Percentiles rank a stretch among this genome's conserved stretches.
Evolutionary conservation across 805 yeast species (phyloP).

Genomic region (Candida ipomoeae): DNA sequence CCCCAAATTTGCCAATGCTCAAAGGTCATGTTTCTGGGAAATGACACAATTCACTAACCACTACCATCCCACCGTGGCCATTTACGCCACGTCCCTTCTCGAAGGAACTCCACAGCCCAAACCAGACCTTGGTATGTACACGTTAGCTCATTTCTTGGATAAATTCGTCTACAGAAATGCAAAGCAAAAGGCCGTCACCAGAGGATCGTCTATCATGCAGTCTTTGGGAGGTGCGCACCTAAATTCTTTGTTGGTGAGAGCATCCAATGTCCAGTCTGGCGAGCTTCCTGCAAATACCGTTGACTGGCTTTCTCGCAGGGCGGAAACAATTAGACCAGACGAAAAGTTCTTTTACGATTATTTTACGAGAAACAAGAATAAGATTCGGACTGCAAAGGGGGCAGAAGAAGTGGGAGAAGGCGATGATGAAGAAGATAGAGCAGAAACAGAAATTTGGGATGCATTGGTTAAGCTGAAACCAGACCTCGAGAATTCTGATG

Average conservation of each 20-base stretch:
- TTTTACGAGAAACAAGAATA: constrained; percentile 57
- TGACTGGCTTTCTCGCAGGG: constrained; percentile 71
- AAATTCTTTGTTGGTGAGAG: constrained; percentile 61
- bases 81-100: constrained; percentile 67
- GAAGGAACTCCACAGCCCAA: constrained; percentile 51
- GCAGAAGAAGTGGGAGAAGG: constrained; percentile 30
- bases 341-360: constrained; percentile 86
- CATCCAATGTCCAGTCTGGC: constrained; percentile 41
- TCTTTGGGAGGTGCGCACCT: constrained; percentile 86
- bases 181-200: constrained; percentile 65
- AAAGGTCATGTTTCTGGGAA: constrained; percentile 83
- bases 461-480: constrained; percentile 75
- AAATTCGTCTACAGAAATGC: constrained; percentile 93
- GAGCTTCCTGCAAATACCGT: constrained; percentile 78
- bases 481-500: constrained; percentile 50
- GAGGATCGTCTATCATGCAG: constrained; percentile 95
- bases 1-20: constrained; percentile 88
- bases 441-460: constrained; percentile 75
- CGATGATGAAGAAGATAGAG: constrained; percentile 42
- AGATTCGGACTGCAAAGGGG: constrained; percentile 23
- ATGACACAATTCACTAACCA: constrained; percentile 66
- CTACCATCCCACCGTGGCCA: constrained; percentile 87
- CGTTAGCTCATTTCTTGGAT: constrained; percentile 87
- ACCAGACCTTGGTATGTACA: constrained; percentile 88
- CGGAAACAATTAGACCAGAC: constrained; percentile 71